Evolutionary conservation across 768 basidiomycete species (phyloP).

Genomic region (Saitozyma podzolica): DNA sequence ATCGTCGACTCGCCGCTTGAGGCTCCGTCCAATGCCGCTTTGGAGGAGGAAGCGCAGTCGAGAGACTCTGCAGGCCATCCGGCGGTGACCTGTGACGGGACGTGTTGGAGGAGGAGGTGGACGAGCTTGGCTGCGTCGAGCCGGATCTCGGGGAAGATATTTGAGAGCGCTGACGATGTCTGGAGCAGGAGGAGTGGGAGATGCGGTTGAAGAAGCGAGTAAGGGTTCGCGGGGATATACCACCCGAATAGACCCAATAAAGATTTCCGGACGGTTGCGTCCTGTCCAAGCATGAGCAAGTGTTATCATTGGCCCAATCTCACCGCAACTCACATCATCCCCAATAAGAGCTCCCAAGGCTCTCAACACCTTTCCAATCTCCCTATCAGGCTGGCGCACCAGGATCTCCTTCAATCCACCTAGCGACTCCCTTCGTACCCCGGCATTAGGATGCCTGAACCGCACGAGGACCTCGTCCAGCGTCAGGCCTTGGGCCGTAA

Average conservation of each 20-base stretch:
- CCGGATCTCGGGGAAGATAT: slow-evolving; percentile 92
- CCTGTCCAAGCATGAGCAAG: slow-evolving; percentile 57
- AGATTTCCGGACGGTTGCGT: slow-evolving; percentile 72
- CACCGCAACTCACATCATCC: slow-evolving; percentile 68
- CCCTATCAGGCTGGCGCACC: slow-evolving; percentile 22
- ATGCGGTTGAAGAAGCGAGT: slow-evolving; percentile 63
- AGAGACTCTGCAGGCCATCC: slow-evolving; percentile 62
- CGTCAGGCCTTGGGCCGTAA: slow-evolving; percentile 72
- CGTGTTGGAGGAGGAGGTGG: slow-evolving; percentile 68
- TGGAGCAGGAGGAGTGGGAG: slow-evolving; percentile 75
- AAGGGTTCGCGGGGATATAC: slow-evolving; percentile 66
- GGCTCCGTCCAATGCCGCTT: slow-evolving; percentile 13
- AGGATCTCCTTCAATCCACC: slow-evolving; percentile 43
- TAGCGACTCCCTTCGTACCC: slow-evolving; percentile 69
- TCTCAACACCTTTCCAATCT: slow-evolving; percentile 45
- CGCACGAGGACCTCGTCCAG: slow-evolving; percentile 75
- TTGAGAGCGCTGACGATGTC: slow-evolving; percentile 83
- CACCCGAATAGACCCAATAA: slow-evolving; percentile 69
- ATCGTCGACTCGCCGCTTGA: slow-evolving; percentile 34
- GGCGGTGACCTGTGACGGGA: slow-evolving; percentile 66
- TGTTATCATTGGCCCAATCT: background rate
- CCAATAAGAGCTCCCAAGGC: slow-evolving; percentile 63
- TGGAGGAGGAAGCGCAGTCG: slow-evolving; percentile 7
- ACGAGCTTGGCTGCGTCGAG: slow-evolving; percentile 83
- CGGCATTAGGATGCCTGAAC: slow-evolving; percentile 77